These are phyloP conservation scores for Lodderomyces jiufengensis DNA, from an alignment of 1,139 yeast genomes.

Conservation along the genomic window DNA sequence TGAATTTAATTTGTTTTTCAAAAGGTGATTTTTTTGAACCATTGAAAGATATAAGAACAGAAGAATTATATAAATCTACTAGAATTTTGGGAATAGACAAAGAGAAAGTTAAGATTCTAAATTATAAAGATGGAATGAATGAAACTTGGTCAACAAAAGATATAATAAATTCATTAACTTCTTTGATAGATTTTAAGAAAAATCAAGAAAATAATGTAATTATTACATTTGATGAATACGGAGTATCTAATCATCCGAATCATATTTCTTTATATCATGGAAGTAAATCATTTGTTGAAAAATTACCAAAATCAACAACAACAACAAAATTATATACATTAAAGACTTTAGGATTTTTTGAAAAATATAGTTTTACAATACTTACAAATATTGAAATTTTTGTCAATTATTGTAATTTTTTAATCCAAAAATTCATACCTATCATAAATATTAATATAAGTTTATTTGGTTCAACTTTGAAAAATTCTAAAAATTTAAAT, in stretches of 20 bases:
- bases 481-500: slow-evolving; percentile 8
- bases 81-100: slow-evolving; percentile 51
- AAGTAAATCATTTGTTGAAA: slow-evolving; percentile 35
- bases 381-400: slow-evolving; percentile 45
- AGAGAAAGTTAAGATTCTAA: slow-evolving; percentile 46
- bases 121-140: slow-evolving; percentile 70
- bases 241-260: slow-evolving; percentile 84
- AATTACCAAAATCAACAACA: slow-evolving; percentile 4
- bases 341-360: slow-evolving; percentile 43
- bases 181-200: slow-evolving; percentile 6
- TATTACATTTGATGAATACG: slow-evolving; percentile 77
- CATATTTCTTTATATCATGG: slow-evolving; percentile 70
- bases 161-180: slow-evolving; percentile 29
- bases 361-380: slow-evolving; percentile 52
- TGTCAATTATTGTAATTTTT: slow-evolving; percentile 30
- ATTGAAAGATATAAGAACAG: slow-evolving; percentile 57
- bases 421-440: slow-evolving; percentile 32
- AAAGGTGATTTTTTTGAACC: slow-evolving; percentile 71
- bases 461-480: slow-evolving; percentile 22
- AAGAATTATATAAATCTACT: slow-evolving; percentile 60
- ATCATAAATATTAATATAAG: slow-evolving; percentile 37
- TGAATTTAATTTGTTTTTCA: slow-evolving; percentile 69
- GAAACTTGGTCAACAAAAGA: slow-evolving; percentile 57
- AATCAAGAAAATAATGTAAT: slow-evolving; percentile 33
- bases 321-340: slow-evolving; percentile 33